Conservation (phyloP, 768 basidiomycete genomes). For the Boletellus sp. region DNA sequence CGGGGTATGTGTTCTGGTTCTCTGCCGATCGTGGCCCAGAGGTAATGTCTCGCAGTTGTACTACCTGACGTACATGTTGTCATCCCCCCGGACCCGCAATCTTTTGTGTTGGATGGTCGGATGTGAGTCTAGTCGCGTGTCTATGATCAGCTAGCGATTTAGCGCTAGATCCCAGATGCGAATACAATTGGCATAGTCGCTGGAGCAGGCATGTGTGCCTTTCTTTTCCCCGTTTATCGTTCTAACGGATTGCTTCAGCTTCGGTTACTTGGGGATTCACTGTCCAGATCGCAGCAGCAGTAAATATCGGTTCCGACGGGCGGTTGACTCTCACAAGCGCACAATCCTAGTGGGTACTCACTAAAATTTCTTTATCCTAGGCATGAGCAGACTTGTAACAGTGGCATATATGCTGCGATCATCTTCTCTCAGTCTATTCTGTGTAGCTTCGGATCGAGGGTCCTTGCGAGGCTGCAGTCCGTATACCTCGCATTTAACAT, state of each 20-base stretch:
- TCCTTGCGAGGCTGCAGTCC: slow-evolving; percentile 66
- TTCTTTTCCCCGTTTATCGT: not conserved
- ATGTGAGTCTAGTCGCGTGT: slow-evolving; percentile 36
- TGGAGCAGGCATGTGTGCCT: slow-evolving; percentile 22
- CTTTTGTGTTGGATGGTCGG: slow-evolving; percentile 66
- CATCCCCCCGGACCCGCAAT: slow-evolving; percentile 51
- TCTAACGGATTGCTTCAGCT: slow-evolving; percentile 30
- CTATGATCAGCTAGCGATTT: not conserved
- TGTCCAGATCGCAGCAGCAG: slow-evolving; percentile 61
- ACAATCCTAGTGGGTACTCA: slow-evolving; percentile 46
- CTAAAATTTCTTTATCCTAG: slow-evolving; percentile 25
- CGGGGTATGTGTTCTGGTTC: slow-evolving; percentile 23
- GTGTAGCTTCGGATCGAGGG: slow-evolving; percentile 59
- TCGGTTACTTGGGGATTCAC: slow-evolving; percentile 65
- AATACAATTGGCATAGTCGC: slow-evolving; percentile 51
- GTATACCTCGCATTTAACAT: slow-evolving; percentile 42
- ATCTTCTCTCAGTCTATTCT: slow-evolving; percentile 57
- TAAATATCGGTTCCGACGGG: slow-evolving; percentile 45
- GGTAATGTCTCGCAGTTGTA: slow-evolving; percentile 40
- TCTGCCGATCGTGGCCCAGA: not conserved
- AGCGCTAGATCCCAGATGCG: slow-evolving; percentile 31
- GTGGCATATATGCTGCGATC: slow-evolving; percentile 60
- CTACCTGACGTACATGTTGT: slow-evolving; percentile 60
- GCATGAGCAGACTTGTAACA: slow-evolving; percentile 39
- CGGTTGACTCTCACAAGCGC: slow-evolving; percentile 32